These are phyloP conservation scores for Zoysia japonica DNA, from an alignment of 176 grass and related monocot genomes.

Conservation along the genomic window DNA sequence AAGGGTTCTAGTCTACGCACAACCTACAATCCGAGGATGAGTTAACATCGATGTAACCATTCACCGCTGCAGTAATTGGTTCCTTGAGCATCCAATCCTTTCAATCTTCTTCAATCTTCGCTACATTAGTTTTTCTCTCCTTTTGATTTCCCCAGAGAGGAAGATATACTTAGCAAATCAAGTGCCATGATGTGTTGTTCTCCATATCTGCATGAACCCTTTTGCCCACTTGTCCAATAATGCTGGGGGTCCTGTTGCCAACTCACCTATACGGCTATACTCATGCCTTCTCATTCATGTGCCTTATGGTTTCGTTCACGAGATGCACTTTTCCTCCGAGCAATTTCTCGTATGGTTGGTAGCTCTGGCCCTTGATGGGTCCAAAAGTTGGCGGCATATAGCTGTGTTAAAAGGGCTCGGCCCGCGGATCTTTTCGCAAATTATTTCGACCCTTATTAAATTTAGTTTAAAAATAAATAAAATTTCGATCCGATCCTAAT, in stretches of 20 bases:
- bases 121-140: not conserved
- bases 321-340: not conserved
- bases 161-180: not conserved
- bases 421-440: no score
- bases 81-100: not conserved
- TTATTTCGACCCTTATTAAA: no score
- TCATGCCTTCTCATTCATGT: conserved; percentile 31
- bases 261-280: not conserved
- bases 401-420: no score
- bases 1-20: not conserved
- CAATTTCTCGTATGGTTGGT: conserved; percentile 24
- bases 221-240: conserved; percentile 35
- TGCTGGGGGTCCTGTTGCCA: conserved; percentile 27
- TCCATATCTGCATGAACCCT: not conserved
- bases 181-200: conserved; percentile 14
- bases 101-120: no score
- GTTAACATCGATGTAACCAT: not conserved
- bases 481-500: no score
- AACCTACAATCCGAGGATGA: not conserved
- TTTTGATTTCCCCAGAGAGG: no score
- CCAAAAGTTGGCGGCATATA: not conserved
- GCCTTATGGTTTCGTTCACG: not conserved
- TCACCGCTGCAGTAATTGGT: not conserved
- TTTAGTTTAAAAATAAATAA: no score
- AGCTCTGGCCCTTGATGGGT: not conserved